These are phyloP conservation scores for Acorus gramineus DNA, from an alignment of 106 monocot species.

Conservation along the genomic window DNA sequence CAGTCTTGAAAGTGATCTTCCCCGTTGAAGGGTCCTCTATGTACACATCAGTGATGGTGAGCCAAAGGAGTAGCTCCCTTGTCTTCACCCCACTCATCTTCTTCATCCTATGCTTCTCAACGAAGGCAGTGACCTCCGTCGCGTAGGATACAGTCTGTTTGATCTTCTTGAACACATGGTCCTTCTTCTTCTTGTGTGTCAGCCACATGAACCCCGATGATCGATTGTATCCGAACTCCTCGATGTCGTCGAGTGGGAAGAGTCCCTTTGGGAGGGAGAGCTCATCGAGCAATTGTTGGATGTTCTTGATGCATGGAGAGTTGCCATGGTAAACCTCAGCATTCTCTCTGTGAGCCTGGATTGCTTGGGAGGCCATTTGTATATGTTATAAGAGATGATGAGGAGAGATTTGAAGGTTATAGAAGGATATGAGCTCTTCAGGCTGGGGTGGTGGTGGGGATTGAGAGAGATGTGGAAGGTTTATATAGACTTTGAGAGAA, in stretches of 20 bases:
- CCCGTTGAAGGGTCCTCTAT: slow-evolving; percentile 4
- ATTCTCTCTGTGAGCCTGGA: background rate
- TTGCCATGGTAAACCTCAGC: slow-evolving; percentile 8
- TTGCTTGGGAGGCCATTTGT: no score
- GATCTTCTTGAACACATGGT: slow-evolving; percentile 3
- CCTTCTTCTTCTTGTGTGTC: slow-evolving; percentile 5
- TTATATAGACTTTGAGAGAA: no score
- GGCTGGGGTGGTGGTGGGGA: no score
- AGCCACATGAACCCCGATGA: slow-evolving; percentile 9
- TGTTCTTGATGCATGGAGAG: background rate
- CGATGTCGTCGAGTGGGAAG: slow-evolving; percentile 2
- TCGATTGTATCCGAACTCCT: slow-evolving; percentile 3
- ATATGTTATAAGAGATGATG: no score
- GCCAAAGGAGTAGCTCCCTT: slow-evolving; percentile 5
- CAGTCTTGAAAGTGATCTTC: background rate
- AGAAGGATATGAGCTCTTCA: no score
- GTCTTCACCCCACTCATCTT: slow-evolving; percentile 4
- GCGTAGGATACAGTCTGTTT: background rate
- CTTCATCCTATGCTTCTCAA: background rate
- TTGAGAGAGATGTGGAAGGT: no score
- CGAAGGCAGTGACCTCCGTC: background rate
- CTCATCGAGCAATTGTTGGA: slow-evolving; percentile 4
- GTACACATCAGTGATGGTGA: background rate
- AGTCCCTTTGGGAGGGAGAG: slow-evolving; percentile 1
- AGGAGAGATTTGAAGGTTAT: no score